Conservation (phyloP, 805 yeast genomes). For the Starmerella bombi region DNA sequence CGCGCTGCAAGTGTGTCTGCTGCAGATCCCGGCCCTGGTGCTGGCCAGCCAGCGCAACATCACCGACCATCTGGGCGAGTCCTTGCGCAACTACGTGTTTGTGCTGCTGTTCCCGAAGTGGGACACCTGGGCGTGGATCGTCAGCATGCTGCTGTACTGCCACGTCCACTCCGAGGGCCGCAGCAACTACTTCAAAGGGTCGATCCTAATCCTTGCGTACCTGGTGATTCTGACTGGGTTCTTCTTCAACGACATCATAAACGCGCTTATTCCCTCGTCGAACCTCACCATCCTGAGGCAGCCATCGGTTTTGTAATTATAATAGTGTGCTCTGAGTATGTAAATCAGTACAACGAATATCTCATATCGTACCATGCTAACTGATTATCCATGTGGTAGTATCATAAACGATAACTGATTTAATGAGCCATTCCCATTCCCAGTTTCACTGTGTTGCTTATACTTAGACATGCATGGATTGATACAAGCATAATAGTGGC, state of each 20-base stretch:
- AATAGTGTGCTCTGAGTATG: background rate
- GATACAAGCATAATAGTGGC: too few species aligned
- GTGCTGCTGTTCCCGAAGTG: conserved; percentile 86
- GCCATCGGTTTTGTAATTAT: background rate
- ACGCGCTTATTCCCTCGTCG: conserved; percentile 15
- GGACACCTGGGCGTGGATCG: conserved; percentile 78
- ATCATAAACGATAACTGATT: too few species aligned
- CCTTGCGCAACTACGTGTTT: conserved; percentile 33
- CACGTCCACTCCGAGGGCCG: conserved; percentile 95
- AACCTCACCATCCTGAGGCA: background rate
- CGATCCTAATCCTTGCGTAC: conserved; percentile 69
- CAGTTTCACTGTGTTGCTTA: too few species aligned
- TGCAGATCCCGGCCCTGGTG: conserved; percentile 86
- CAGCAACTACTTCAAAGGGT: conserved; percentile 90
- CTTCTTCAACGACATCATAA: conserved; percentile 43
- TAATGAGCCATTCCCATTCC: too few species aligned
- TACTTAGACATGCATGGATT: too few species aligned
- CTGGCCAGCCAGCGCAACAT: conserved; percentile 45
- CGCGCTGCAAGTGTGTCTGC: conserved; percentile 84
- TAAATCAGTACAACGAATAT: background rate
- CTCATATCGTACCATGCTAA: too few species aligned
- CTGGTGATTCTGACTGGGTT: conserved; percentile 68
- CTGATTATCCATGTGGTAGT: too few species aligned
- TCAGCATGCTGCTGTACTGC: conserved; percentile 78
- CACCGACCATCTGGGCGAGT: conserved; percentile 12